Base-by-base conservation (phyloP, 495 filamentous ascomycete species). In the Talaromyces thailandensis region DNA sequence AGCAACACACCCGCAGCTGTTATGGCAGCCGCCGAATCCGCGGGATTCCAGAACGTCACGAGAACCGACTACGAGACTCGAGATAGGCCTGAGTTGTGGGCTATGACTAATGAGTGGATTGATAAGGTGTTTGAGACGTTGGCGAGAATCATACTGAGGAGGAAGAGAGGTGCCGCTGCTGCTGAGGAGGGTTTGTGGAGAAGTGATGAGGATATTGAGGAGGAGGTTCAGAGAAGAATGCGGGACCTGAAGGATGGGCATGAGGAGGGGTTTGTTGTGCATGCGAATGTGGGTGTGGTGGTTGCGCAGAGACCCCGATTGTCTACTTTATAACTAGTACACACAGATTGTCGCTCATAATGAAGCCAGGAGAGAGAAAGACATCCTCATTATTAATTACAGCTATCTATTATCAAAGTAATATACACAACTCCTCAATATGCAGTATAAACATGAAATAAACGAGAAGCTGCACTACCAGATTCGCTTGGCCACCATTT, bases 401-500 rank as follows among this genome's bases (percentile, higher is more conserved):
- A 48, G 7, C 16, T n/a, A 8, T 48, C 43, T 48, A 48, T 48
- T 18, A 48, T 5, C 9, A 48, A 21, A 48, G 43, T 40, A 48
- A 18, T 48, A 37, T 11, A 5, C n/a, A 6, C 31, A 48, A 48
- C 43, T 18, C 18, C 43, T 48, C 43, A 23, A 23, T 6, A 48
- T 48, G 43, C 43, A 23, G 18, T 45, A 45, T 18, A 16, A 18
- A 45, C 40, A 4, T 45, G 5, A 48, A 2, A 23, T 21, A 9
- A 48, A 48, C 6, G 14, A 21, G 18, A 21, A 21, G 16, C 14
- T 40, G 43, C 9, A 18, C 57, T 65, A 95, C 91, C 92, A 96
- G 70, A 96, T 96, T 73, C 93, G 80, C 79, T 96, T 96, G 6
- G 89, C 92, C 68, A 88, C 85, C 94, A 98, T 96, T 67, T 86